These are phyloP conservation scores for Lentinula sp. DNA, from an alignment of 768 basidiomycete species.

Conservation along the genomic window DNA sequence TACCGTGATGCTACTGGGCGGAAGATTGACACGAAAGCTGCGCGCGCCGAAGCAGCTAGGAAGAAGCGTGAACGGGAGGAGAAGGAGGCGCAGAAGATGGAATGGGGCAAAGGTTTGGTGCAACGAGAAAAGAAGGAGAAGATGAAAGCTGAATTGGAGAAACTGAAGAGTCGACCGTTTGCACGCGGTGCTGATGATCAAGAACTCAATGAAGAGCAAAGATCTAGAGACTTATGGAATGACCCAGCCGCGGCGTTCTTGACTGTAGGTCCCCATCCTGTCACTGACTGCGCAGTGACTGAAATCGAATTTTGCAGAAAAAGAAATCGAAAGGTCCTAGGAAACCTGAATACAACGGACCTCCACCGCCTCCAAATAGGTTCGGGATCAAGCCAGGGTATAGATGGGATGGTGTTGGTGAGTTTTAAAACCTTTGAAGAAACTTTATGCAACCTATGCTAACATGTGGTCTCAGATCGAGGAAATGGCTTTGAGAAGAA, in stretches of 20 bases:
- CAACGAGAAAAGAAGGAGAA: slow-evolving; percentile 80
- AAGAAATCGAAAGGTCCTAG: slow-evolving; percentile 67
- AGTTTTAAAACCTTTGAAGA: slow-evolving; percentile 17
- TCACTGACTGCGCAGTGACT: background rate
- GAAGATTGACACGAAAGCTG: slow-evolving; percentile 84
- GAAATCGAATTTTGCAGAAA: slow-evolving; percentile 42
- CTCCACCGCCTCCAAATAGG: slow-evolving; percentile 88
- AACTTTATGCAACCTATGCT: background rate
- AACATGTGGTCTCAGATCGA: slow-evolving; percentile 48
- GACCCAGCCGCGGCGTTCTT: slow-evolving; percentile 97
- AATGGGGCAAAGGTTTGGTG: slow-evolving; percentile 95
- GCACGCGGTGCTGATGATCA: slow-evolving; percentile 79
- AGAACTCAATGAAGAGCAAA: slow-evolving; percentile 81
- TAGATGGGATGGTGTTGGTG: slow-evolving; percentile 98
- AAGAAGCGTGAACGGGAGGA: slow-evolving; percentile 79
- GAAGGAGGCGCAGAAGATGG: slow-evolving; percentile 87
- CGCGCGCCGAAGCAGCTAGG: slow-evolving; percentile 77
- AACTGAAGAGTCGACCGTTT: slow-evolving; percentile 58
- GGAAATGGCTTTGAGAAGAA: slow-evolving; percentile 95
- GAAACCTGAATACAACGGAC: slow-evolving; percentile 81
- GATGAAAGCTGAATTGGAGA: slow-evolving; percentile 58
- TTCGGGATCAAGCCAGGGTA: slow-evolving; percentile 95
- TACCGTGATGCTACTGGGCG: slow-evolving; percentile 88
- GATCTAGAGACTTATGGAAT: slow-evolving; percentile 83
- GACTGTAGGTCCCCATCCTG: slow-evolving; percentile 45